Evolutionary conservation across 1,284 basidiomycete species (phyloP), one percentile per base, ranked within the genome.

Genomic region (Schizophyllum commune): DNA sequence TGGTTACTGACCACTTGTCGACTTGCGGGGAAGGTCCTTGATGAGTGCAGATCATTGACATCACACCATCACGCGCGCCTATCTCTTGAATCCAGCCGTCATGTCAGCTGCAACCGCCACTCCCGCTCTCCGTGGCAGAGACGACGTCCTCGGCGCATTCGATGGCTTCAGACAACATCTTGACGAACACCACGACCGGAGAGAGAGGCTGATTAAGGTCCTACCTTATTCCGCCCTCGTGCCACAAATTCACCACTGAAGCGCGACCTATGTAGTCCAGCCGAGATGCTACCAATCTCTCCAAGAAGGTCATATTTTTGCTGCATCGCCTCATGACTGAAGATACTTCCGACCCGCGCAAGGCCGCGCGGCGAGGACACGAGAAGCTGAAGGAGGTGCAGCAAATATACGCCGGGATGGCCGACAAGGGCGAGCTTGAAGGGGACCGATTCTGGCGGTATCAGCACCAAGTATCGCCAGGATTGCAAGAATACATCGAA

Each of bases 251-350:
- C 27, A 19, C 19, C 13, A 27, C 20, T 55, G 53, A 55, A 21
- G 4, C 2, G 3, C 20, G 27, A 3, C 3, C 27, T 55, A 13
- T 21, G 20, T 68, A 90, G 89, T 79, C 83, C 52, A 88, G 85
- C 70, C 83, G 96, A 34, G 95, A 97, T 72, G 84, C 94, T 65
- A 98, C 96, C 15, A 91, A 87, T 65, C 80, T 92, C n/a, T 94
- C 94, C 56, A 99, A 99, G 73, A 96, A 94, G 74, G 81, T 89
- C 69, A 98, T 99, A 65, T 98, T 98, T 70, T 86, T 94, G 57
- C 81, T 98, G 3, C 96, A 98, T 70, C 89, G 95, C 53, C 79
- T 86, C 61, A 78, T 84, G 60, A 79, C 82, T 64, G 85, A 83
- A 66, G 78, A 78, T 67, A 70, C 69, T 52, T 64, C 68, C 56